These are phyloP conservation scores for Acer negundo DNA, from an alignment of 345 rosid species.

Conservation along the genomic window DNA sequence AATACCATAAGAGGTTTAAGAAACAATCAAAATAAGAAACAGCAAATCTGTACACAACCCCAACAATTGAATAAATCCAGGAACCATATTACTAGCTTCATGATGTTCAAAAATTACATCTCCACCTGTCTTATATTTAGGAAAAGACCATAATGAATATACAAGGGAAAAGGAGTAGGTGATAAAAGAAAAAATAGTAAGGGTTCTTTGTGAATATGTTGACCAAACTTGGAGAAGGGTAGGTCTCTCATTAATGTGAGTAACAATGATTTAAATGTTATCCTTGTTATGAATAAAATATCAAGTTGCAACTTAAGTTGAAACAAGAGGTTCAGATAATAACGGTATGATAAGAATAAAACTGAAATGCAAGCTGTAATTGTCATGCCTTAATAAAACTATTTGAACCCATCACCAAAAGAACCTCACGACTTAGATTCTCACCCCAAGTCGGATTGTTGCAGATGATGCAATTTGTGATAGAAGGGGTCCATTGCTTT, in stretches of 20 bases:
- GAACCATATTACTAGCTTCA: neutral
- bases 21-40: neutral
- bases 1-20: constrained; percentile 3
- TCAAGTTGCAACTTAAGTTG: neutral
- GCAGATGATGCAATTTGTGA: constrained; percentile 75
- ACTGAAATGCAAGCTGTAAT: neutral
- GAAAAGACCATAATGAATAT: neutral
- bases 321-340: neutral
- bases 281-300: neutral
- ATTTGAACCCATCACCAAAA: constrained; percentile 17
- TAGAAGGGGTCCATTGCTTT: constrained; percentile 84
- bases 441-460: constrained; percentile 89
- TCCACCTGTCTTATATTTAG: neutral
- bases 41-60: neutral
- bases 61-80: neutral
- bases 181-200: neutral
- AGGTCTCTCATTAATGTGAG: too few relatives aligned
- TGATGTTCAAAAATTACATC: neutral
- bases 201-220: too few relatives aligned
- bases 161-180: neutral
- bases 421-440: constrained; percentile 9
- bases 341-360: neutral
- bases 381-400: constrained; percentile 2
- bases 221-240: too few relatives aligned
- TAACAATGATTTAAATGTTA: too few relatives aligned